Evolutionary conservation across 2,329 filamentous ascomycete genomes (phyloP).

Genomic region (Emmonsia crescens): DNA sequence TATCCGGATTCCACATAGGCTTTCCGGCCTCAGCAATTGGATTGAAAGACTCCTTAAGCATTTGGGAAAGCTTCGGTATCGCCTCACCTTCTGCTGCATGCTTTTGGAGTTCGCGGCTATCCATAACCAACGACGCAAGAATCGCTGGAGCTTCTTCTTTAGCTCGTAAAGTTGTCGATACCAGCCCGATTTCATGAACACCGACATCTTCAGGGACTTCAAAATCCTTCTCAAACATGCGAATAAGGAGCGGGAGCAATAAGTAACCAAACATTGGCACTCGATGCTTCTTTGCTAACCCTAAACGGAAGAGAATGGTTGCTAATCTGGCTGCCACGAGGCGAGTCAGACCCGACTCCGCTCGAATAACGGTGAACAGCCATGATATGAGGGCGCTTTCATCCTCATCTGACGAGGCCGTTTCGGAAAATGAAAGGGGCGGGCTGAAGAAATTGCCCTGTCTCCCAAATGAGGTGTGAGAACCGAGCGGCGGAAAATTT

Average conservation of each 20-base stretch:
- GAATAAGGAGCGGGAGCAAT: slow-evolving; percentile 58
- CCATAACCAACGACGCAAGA: slow-evolving; percentile 66
- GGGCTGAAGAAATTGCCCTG: slow-evolving; percentile 27
- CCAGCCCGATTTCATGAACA: slow-evolving; percentile 26
- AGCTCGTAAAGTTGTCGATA: slow-evolving; percentile 41
- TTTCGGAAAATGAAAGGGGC: slow-evolving; percentile 26
- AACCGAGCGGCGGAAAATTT: slow-evolving; percentile 47
- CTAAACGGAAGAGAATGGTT: slow-evolving; percentile 57
- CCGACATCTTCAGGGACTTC: slow-evolving; percentile 30
- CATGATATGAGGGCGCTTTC: slow-evolving; percentile 65
- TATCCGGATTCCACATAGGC: slow-evolving; percentile 45
- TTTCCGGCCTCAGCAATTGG: slow-evolving; percentile 39
- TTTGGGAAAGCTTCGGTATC: slow-evolving; percentile 50
- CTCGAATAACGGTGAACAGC: slow-evolving; percentile 41
- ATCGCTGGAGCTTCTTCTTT: slow-evolving; percentile 63
- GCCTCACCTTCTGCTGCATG: slow-evolving; percentile 63
- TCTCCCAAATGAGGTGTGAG: slow-evolving; percentile 27
- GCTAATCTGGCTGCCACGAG: slow-evolving; percentile 60
- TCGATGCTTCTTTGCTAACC: slow-evolving; percentile 53
- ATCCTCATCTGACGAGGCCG: slow-evolving; percentile 43
- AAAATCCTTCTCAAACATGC: slow-evolving; percentile 49
- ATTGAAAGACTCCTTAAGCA: slow-evolving; percentile 58
- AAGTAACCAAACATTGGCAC: slow-evolving; percentile 55
- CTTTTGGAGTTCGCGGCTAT: slow-evolving; percentile 69
- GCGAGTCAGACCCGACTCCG: slow-evolving; percentile 47